These are phyloP conservation scores for Hamigera avellanea DNA, from an alignment of 495 filamentous ascomycete species.

Conservation along the genomic window DNA sequence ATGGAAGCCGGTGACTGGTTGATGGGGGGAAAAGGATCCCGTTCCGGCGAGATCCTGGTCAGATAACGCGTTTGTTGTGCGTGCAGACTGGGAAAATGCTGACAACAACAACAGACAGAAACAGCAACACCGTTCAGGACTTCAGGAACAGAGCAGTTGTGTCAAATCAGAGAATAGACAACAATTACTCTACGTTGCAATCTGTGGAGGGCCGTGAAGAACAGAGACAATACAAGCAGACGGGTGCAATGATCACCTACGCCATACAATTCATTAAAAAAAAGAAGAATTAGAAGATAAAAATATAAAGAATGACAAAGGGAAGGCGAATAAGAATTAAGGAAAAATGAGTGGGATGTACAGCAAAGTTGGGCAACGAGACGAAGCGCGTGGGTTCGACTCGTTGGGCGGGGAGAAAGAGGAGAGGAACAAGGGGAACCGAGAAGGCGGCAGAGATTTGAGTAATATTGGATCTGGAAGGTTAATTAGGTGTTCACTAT, in stretches of 20 bases:
- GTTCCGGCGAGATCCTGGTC: no score
- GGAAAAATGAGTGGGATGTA: conserved; percentile 4
- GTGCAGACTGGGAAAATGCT: not conserved
- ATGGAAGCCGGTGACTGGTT: no score
- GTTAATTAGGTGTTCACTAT: no score
- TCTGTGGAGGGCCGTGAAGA: no score
- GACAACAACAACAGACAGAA: not conserved
- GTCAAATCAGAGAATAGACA: no score
- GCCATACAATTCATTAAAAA: conserved; percentile 7
- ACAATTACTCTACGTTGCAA: no score
- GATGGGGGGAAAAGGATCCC: not conserved
- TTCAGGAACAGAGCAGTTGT: no score
- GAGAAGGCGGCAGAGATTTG: not conserved
- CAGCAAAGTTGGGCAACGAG: conserved; percentile 9
- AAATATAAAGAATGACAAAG: conserved; percentile 2
- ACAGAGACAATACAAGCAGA: no score
- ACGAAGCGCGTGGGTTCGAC: conserved; percentile 6
- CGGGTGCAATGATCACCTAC: conserved; percentile 4
- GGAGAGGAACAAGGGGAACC: conserved; percentile 1
- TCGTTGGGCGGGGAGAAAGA: conserved; percentile 9
- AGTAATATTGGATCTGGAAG: no score
- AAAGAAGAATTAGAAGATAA: conserved; percentile 1
- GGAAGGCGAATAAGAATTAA: conserved; percentile 3
- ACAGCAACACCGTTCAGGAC: not conserved
- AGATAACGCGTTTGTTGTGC: not conserved